phyloP scores from a whole-genome alignment of 2,329 filamentous ascomycete species.

The Colletotrichum abscissum region DNA sequence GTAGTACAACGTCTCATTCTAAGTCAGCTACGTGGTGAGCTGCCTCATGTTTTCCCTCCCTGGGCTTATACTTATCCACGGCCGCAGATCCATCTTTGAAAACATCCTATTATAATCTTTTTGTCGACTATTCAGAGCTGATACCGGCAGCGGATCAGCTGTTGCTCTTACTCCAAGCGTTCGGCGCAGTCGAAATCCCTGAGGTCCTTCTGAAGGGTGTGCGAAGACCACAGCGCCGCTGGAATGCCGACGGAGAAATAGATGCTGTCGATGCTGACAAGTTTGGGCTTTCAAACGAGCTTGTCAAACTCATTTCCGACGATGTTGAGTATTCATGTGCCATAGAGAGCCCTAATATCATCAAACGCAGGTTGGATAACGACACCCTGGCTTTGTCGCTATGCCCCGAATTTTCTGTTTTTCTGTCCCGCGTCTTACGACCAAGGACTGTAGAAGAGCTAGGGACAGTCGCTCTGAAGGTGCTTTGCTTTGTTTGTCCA shows the following conservation, averaged over 20 bases:
- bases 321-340: conserved; percentile 28
- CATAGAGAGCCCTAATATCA: conserved; percentile 31
- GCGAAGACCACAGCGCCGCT: conserved; percentile 38
- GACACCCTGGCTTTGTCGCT: conserved; percentile 38
- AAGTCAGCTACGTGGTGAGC: conserved; percentile 16
- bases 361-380: conserved; percentile 36
- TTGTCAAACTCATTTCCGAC: conserved; percentile 37
- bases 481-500: conserved; percentile 45
- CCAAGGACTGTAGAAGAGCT: conserved; percentile 38
- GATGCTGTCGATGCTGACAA: conserved; percentile 36
- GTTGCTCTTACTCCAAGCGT: conserved; percentile 39
- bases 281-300: conserved; percentile 39
- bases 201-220: conserved; percentile 39
- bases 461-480: conserved; percentile 36
- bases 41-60: not conserved
- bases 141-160: conserved; percentile 41
- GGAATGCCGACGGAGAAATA: conserved; percentile 42
- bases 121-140: conserved; percentile 41
- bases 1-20: conserved; percentile 41
- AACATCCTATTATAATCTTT: conserved; percentile 40
- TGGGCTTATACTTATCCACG: not conserved
- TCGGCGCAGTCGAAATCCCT: conserved; percentile 38
- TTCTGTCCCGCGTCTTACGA: not conserved
- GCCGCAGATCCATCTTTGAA: not conserved
- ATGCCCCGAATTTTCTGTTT: conserved; percentile 11